A percentile compares a stretch with the other conserved stretches of the same genome.
phyloP scores from a whole-genome alignment of 129 eudicot species.

The Glebionis coronaria region DNA sequence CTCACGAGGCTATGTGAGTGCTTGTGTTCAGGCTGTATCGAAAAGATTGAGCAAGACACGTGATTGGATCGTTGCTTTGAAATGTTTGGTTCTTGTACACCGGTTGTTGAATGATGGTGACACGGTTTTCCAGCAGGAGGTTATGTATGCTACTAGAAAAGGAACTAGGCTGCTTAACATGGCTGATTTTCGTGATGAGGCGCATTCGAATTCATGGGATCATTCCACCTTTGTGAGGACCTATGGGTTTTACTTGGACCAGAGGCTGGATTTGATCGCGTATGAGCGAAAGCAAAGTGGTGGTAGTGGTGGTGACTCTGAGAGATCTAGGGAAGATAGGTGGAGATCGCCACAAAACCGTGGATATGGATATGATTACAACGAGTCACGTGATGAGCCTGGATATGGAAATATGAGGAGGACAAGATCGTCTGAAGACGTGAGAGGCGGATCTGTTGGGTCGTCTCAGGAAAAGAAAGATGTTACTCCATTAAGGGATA shows the following conservation, averaged over 20 bases:
- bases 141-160: constrained; percentile 67
- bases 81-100: constrained; percentile 53
- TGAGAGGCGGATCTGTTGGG: constrained; percentile 27
- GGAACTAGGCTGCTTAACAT: constrained; percentile 46
- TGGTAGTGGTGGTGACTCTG: constrained; percentile 39
- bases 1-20: constrained; percentile 56
- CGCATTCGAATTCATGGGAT: constrained; percentile 67
- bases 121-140: constrained; percentile 59
- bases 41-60: constrained; percentile 64
- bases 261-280: constrained; percentile 57
- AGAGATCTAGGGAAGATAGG: constrained; percentile 47
- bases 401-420: constrained; percentile 32
- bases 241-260: constrained; percentile 69
- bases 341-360: constrained; percentile 56
- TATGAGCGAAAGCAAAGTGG: constrained; percentile 46
- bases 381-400: not conserved
- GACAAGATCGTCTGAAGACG: constrained; percentile 30
- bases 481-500: constrained; percentile 53
- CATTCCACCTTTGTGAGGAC: constrained; percentile 80
- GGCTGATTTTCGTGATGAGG: constrained; percentile 46
- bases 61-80: constrained; percentile 87
- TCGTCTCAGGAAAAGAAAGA: constrained; percentile 24
- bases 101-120: constrained; percentile 66
- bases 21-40: constrained; percentile 52
- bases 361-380: constrained; percentile 23